These are phyloP conservation scores for Choiromyces venosus DNA, from an alignment of 495 filamentous ascomycete genomes.

Conservation along the genomic window DNA sequence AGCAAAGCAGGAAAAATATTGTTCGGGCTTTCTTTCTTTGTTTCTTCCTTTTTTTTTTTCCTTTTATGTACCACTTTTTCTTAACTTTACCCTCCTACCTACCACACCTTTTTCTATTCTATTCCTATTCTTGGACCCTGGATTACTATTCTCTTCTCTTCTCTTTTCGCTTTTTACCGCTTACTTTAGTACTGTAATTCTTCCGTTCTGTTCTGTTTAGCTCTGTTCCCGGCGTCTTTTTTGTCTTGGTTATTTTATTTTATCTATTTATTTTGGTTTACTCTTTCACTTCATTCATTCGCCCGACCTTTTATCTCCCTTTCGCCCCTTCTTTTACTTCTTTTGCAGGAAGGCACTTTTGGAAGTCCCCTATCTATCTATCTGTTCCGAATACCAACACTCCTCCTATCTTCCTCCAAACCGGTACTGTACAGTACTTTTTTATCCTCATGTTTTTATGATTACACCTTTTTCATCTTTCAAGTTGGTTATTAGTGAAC, in stretches of 20 bases:
- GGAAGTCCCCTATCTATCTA: not conserved
- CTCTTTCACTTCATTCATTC: slow-evolving; percentile 5
- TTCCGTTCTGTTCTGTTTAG: not conserved
- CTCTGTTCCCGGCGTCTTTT: slow-evolving; percentile 4
- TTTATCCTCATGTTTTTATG: not conserved
- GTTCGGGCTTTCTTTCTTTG: slow-evolving; percentile 3
- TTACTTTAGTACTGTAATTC: not conserved
- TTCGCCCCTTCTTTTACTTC: not conserved
- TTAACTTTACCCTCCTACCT: not conserved
- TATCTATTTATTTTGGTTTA: slow-evolving; percentile 7
- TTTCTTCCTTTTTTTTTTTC: slow-evolving; percentile 13
- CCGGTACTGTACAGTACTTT: not conserved
- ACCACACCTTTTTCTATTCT: not conserved
- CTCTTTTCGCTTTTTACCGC: not conserved
- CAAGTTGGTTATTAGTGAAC: not conserved
- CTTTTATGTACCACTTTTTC: slow-evolving; percentile 5
- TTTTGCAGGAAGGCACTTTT: not conserved
- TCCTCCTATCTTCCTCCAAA: not conserved
- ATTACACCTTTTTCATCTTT: not conserved
- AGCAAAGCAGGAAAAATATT: not conserved
- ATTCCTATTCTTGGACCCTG: not conserved
- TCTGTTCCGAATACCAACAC: not conserved
- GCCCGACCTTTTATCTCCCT: not conserved
- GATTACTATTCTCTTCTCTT: not conserved
- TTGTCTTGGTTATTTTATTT: slow-evolving; percentile 4